A percentile compares a stretch with the other conserved stretches of the same genome.
These are phyloP conservation scores for Xylogone sp. DNA, from an alignment of 2,329 filamentous ascomycete genomes.

Conservation along the genomic window DNA sequence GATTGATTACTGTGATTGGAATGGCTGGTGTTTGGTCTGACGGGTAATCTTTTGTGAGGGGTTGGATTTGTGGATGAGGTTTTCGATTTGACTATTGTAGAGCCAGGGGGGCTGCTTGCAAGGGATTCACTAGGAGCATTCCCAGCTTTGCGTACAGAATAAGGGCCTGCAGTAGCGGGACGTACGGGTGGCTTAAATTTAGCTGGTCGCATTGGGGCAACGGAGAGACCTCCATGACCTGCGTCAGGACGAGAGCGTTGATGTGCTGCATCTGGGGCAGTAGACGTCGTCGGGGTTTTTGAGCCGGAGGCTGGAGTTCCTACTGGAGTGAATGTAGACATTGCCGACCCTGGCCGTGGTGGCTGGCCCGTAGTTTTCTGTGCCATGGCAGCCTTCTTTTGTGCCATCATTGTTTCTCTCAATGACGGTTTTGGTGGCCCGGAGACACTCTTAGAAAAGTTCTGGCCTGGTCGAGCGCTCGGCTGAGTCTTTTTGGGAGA, in stretches of 20 bases:
- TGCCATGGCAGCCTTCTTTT: constrained; percentile 61
- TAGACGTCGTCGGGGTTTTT: constrained; percentile 28
- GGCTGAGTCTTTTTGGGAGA: constrained; percentile 51
- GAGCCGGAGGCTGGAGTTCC: constrained; percentile 34
- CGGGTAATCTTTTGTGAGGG: constrained; percentile 29
- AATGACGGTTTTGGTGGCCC: constrained; percentile 59
- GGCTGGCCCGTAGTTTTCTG: constrained; percentile 44
- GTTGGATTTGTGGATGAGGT: constrained; percentile 46
- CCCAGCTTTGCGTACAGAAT: constrained; percentile 49
- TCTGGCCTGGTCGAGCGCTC: constrained; percentile 50
- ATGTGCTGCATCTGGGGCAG: constrained; percentile 31
- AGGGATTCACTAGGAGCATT: constrained; percentile 24
- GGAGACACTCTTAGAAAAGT: constrained; percentile 61
- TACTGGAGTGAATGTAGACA: constrained; percentile 56
- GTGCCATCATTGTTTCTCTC: constrained; percentile 79
- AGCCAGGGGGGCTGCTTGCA: constrained; percentile 25
- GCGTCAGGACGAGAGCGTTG: constrained; percentile 38
- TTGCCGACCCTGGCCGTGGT: constrained; percentile 57
- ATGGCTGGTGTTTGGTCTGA: constrained; percentile 30
- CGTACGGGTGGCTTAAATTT: constrained; percentile 40
- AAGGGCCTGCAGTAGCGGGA: constrained; percentile 62
- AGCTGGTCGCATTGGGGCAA: constrained; percentile 58
- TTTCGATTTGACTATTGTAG: constrained; percentile 39
- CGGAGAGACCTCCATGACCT: constrained; percentile 55
- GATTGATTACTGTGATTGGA: constrained; percentile 27